These are phyloP conservation scores for Lantana camara DNA, from an alignment of 257 asterid genomes.

Conservation along the genomic window DNA sequence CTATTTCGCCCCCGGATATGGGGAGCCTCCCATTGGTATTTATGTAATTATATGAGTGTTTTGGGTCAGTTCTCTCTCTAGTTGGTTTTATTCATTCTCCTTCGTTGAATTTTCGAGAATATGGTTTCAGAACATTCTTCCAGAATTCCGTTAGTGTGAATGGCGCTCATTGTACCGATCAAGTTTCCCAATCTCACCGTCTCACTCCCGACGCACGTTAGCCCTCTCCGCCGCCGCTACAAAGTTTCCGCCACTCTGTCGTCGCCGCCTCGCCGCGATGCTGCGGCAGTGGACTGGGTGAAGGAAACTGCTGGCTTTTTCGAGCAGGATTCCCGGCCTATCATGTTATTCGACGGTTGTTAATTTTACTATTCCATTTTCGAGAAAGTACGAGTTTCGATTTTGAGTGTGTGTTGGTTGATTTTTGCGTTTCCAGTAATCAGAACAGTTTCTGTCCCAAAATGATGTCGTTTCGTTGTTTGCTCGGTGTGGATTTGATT, in stretches of 20 bases:
- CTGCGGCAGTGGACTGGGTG: conserved; percentile 58
- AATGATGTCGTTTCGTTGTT: not conserved
- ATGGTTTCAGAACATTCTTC: not conserved
- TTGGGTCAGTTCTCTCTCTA: not conserved
- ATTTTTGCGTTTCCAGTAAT: not conserved
- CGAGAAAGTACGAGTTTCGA: not conserved
- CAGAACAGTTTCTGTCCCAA: not conserved
- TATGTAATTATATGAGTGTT: not conserved
- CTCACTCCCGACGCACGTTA: conserved; percentile 35
- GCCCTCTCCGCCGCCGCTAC: conserved; percentile 34
- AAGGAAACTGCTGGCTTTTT: conserved; percentile 73
- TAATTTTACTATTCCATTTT: not conserved
- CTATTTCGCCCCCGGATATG: not conserved
- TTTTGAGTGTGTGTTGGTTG: not conserved
- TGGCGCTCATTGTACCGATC: conserved; percentile 56
- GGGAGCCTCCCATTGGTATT: not conserved
- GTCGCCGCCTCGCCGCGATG: conserved; percentile 42
- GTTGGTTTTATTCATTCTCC: not conserved
- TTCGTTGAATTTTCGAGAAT: not conserved
- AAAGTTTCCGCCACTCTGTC: conserved; percentile 45
- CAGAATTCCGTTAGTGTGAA: conserved; percentile 25
- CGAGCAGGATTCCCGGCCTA: conserved; percentile 81
- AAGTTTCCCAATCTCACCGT: conserved; percentile 26
- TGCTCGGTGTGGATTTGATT: not conserved
- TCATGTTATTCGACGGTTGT: conserved; percentile 90